Percentiles rank a stretch among this genome's conserved stretches.
Evolutionary conservation across 2,329 filamentous ascomycete genomes (phyloP).

Genomic region (Claviceps sp.): DNA sequence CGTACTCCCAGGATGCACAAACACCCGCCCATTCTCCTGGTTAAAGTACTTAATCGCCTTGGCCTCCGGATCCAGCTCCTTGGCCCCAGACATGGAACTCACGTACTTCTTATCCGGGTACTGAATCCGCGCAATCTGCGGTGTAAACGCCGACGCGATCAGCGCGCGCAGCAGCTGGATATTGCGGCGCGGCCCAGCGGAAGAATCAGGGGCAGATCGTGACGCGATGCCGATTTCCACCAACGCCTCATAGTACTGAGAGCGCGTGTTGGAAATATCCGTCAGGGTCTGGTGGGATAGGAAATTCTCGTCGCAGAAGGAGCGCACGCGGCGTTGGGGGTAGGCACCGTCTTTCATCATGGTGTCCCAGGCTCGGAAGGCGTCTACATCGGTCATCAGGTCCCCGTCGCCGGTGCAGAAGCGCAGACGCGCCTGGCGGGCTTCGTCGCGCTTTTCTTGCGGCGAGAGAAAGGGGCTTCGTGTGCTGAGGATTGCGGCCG

Average conservation of each 20-base stretch:
- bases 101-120: slow-evolving; percentile 95
- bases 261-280: slow-evolving; percentile 76
- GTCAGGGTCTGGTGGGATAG: slow-evolving; percentile 70
- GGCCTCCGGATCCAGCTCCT: slow-evolving; percentile 87
- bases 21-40: slow-evolving; percentile 73
- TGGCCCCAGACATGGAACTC: slow-evolving; percentile 71
- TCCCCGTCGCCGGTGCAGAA: slow-evolving; percentile 77
- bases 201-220: slow-evolving; percentile 18
- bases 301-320: slow-evolving; percentile 78
- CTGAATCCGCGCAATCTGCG: slow-evolving; percentile 82
- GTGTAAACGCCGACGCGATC: slow-evolving; percentile 61
- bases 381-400: slow-evolving; percentile 71
- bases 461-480: slow-evolving; percentile 79
- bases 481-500: slow-evolving; percentile 84
- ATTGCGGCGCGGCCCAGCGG: slow-evolving; percentile 16
- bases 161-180: slow-evolving; percentile 51
- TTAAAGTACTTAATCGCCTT: slow-evolving; percentile 87
- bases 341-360: slow-evolving; percentile 47
- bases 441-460: slow-evolving; percentile 67
- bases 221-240: slow-evolving; percentile 72
- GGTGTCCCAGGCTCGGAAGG: slow-evolving; percentile 71
- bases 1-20: slow-evolving; percentile 80
- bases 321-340: slow-evolving; percentile 49
- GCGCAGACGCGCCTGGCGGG: slow-evolving; percentile 58
- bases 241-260: slow-evolving; percentile 75